phyloP scores from a whole-genome alignment of 164 flowering plant genomes.

The Magnolia kwangsiensis region DNA sequence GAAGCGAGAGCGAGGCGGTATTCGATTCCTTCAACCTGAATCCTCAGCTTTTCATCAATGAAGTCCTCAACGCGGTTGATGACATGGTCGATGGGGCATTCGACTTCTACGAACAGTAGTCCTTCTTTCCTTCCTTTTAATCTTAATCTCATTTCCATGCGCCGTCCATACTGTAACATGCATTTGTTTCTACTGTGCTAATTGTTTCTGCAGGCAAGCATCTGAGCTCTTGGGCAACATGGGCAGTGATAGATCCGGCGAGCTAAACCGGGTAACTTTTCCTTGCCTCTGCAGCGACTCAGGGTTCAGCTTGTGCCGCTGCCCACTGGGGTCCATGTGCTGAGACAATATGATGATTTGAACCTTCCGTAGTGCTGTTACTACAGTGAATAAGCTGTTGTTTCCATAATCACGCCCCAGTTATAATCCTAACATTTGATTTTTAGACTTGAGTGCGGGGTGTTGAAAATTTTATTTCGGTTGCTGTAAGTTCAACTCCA shows the following conservation, averaged over 20 bases:
- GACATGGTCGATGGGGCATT: conserved; percentile 71
- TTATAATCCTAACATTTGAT: neutral
- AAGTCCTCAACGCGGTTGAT: conserved; percentile 57
- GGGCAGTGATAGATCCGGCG: conserved; percentile 44
- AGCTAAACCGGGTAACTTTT: conserved; percentile 43
- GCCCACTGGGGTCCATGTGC: neutral
- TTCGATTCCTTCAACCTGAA: conserved; percentile 61
- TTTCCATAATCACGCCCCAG: too few species aligned
- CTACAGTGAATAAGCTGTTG: neutral
- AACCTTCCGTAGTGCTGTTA: neutral
- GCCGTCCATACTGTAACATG: neutral
- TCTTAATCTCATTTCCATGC: neutral
- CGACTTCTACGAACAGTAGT: conserved; percentile 45
- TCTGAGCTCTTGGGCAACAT: conserved; percentile 28
- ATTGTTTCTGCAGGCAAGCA: conserved; percentile 44
- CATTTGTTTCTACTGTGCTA: neutral
- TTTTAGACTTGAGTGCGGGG: neutral
- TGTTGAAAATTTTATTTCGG: too few species aligned
- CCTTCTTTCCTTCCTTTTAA: conserved; percentile 1
- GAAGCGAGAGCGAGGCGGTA: conserved; percentile 52
- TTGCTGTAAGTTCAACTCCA: too few species aligned
- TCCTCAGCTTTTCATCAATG: conserved; percentile 78
- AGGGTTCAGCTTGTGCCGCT: neutral
- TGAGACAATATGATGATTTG: neutral
- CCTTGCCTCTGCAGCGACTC: neutral